Percentiles rank a stretch among this genome's conserved stretches.
Conservation (phyloP, 2,329 filamentous ascomycete species). For the Colletotrichum tamarilloi region DNA sequence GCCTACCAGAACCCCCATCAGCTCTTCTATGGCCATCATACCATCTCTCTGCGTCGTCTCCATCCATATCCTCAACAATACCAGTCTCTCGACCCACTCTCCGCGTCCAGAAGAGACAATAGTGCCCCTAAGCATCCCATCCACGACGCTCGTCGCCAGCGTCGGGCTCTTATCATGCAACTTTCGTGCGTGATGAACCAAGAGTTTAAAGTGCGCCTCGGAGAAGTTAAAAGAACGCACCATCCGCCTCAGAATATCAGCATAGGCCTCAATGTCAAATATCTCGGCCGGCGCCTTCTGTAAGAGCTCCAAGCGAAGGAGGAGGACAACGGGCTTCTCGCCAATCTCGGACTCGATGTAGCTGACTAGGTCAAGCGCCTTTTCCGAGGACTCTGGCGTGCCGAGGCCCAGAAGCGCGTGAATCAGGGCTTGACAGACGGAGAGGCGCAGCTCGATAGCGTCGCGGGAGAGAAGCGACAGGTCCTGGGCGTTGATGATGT, state of each 20-base stretch:
- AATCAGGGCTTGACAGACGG: constrained; percentile 73
- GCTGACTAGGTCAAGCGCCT: constrained; percentile 67
- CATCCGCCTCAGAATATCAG: constrained; percentile 69
- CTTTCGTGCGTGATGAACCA: constrained; percentile 76
- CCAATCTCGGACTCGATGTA: constrained; percentile 72
- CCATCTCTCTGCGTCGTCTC: constrained; percentile 58
- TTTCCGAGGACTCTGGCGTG: constrained; percentile 55
- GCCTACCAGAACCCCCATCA: constrained; percentile 40
- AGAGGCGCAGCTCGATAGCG: constrained; percentile 72
- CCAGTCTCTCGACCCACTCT: constrained; percentile 75
- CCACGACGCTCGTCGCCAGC: constrained; percentile 64
- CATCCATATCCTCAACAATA: constrained; percentile 78
- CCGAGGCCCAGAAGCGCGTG: constrained; percentile 62
- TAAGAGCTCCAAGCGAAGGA: constrained; percentile 77
- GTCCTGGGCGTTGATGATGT: constrained; percentile 66
- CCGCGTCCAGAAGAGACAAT: constrained; percentile 58
- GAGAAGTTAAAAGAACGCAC: constrained; percentile 69
- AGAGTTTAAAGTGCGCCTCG: constrained; percentile 70
- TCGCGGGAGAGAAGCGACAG: constrained; percentile 67
- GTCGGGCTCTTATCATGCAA: constrained; percentile 66
- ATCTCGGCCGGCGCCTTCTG: constrained; percentile 56
- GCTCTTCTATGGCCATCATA: constrained; percentile 38
- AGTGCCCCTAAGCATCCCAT: constrained; percentile 71
- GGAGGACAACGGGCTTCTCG: constrained; percentile 71
- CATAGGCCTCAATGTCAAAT: constrained; percentile 62